Base-by-base conservation (phyloP, 345 rosid genomes). In the Brassica juncea region DNA sequence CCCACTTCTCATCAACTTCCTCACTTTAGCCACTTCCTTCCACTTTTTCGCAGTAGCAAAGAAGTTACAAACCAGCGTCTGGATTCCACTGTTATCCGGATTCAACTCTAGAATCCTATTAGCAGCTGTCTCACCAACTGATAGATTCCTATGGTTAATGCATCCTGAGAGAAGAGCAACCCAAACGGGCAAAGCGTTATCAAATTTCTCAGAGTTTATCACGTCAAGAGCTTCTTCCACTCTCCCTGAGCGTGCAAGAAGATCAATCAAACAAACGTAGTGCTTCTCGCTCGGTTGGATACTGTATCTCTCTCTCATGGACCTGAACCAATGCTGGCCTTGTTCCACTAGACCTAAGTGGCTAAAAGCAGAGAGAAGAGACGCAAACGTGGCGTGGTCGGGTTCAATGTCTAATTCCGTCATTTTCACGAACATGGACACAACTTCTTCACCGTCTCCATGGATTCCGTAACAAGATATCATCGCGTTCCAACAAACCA, bases 141-240 rank as follows among this genome's bases (percentile, higher is more conserved):
- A 70, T 12, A 83, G 68, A 30, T 87, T 87, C 81, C 87, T 78
- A 47, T 84, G 86, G 49, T 80, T 93, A 57, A 78, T 79, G 79
- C 98, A 91, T 72, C 97, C 98, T 5, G 98, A 91, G 58, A 91
- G 84, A 75, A 93, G 92, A 63, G 98, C 85, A 64, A 82, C 98
- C 98, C 93, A 93, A 15, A 86, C 77, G 35, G 91, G 84, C 3
- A 80, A 65, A 54, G 87, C 89, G 0, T 82, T 85, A 65, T 86
- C 82, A 8, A 68, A 77, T 32, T 86, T 68, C 82, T 78, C 88
- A 3, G 93, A 84, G 66, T 78, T 68, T 69, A 91, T 81, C 76
- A 91, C 77, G 67, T 80, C 73, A 23, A 81, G 82, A 69, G 98
- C 94, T 74, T 89, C 90, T 84, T 87, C 88, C 1, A 88, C 86